Evolutionary conservation across 352 stramenopile genomes (phyloP), one percentile per base, ranked within the genome.

Genomic region (Aphanomyces euteiches): DNA sequence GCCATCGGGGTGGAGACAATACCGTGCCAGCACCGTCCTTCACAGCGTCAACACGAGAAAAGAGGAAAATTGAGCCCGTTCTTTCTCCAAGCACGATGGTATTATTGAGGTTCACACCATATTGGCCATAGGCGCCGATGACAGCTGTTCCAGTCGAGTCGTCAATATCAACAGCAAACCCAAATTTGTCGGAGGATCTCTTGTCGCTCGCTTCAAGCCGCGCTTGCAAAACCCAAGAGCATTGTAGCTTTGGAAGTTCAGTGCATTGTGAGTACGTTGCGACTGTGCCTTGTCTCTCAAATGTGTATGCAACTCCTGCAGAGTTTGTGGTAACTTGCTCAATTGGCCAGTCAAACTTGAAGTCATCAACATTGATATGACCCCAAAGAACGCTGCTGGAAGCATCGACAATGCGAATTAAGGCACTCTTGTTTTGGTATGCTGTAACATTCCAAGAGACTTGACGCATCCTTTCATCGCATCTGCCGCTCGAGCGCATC

Each of bases 301-400:
- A 96, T 12, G 82, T 78, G 69, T 96, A 97, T 1, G 85, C 88
- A 19, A 83, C 84, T 0, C 88, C 88, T 39, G 90, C 83, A n/a
- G 77, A 80, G 0, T 81, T 76, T 1, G 83, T 92, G 34, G 78
- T 79, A 2, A 81, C 63, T 53, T 74, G 79, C 72, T 96, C 87
- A 8, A 87, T 69, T n/a, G 90, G 74, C 96, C 95, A 99, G 64
- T 81, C 90, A 72, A 99, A 98, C 2, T 83, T 69, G 13, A 99
- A 93, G 47, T 98, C 79, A 76, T 99, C 96, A 47, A 98, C 95
- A 74, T 98, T 98, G 67, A 99, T 98, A 73, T 98, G 95, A 38
- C 93, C 95, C 94, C 95, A 99, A 40, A 85, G 79, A 0, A 76
- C 68, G 56, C 75, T 90, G 17, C 82, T 93, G 0, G 85, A 90